Base-by-base conservation (phyloP, 352 stramenopile species). In the Globisporangium lucens region DNA sequence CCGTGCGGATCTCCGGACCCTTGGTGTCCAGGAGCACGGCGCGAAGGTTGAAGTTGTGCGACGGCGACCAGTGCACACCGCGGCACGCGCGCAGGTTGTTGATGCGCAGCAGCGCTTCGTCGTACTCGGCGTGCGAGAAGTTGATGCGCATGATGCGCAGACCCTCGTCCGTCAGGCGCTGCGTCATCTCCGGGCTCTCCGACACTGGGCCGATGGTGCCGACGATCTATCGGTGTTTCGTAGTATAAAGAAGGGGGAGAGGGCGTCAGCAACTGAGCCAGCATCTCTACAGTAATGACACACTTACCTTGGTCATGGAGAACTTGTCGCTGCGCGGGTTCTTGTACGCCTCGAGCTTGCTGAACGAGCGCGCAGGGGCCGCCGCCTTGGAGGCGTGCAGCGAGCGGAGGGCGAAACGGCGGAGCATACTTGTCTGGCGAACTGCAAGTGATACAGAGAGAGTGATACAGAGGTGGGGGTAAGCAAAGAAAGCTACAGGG, bases 101-200 rank as follows among this genome's bases (percentile, higher is more conserved):
- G 76, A 94, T 89, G 53, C 88, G 88, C 68, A 83, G 69, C 47
- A 87, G 69, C 47, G 88, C 86, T 69, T 95, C 89, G 73, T 96
- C 86, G 65, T 91, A 87, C 68, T 96, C 92, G 52, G 91, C 92
- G 73, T 98, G 95, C n/a, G 90, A 98, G 69, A 98, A 98, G 83
- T 98, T 98, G 62, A 98, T 90, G 71, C 95, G 87, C 74, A 97
- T 96, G 66, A 98, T 95, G 70, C 91, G 85, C 73, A 98, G 80
- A 0, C 95, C 95, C 59, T 96, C 87, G 65, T 89, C 66, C 68
- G 94, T 83, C 36, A 98, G 77, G 57, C 86, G 78, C 71, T 97
- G 87, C 58, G 83, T 78, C 77, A 91, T 95, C 53, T 89, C 79
- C 0, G 79, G 60, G 56, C 78, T 74, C 69, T 95, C 85, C 10